phyloP scores from a whole-genome alignment of 2,329 filamentous ascomycete genomes.

The Aureobasidium subglaciale region DNA sequence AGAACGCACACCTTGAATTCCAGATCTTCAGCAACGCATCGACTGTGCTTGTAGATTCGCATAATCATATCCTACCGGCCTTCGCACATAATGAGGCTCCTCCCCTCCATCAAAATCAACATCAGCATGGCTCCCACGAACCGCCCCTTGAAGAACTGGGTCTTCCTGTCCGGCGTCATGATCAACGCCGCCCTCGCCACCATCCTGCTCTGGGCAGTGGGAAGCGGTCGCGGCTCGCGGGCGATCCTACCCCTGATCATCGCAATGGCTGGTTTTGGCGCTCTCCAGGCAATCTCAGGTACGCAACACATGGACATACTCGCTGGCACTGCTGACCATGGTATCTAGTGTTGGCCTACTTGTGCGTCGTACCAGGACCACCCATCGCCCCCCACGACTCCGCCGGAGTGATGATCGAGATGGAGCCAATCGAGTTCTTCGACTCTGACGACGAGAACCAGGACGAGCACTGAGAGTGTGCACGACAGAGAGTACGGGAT shows the following conservation, averaged over 20 bases:
- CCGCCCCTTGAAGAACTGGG: not conserved
- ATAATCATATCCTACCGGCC: too few relatives aligned
- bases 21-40: not conserved
- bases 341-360: not conserved
- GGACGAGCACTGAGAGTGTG: not conserved
- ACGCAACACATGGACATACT: too few relatives aligned
- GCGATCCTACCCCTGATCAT: not conserved
- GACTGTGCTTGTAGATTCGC: too few relatives aligned
- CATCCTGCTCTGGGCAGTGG: not conserved
- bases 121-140: not conserved
- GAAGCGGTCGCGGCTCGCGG: not conserved
- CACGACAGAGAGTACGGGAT: not conserved
- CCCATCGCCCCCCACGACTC: not conserved
- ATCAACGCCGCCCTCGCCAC: not conserved
- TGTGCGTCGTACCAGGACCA: not conserved
- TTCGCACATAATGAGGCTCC: too few relatives aligned
- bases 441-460: not conserved
- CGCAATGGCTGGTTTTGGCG: not conserved
- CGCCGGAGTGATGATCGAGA: not conserved
- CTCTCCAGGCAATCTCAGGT: not conserved
- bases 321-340: not conserved
- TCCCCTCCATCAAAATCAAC: not conserved
- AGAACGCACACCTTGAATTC: too few relatives aligned
- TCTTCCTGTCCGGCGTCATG: not conserved
- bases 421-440: not conserved